Evolutionary conservation across 768 basidiomycete genomes (phyloP).

Genomic region (Sarcodon aspratus): DNA sequence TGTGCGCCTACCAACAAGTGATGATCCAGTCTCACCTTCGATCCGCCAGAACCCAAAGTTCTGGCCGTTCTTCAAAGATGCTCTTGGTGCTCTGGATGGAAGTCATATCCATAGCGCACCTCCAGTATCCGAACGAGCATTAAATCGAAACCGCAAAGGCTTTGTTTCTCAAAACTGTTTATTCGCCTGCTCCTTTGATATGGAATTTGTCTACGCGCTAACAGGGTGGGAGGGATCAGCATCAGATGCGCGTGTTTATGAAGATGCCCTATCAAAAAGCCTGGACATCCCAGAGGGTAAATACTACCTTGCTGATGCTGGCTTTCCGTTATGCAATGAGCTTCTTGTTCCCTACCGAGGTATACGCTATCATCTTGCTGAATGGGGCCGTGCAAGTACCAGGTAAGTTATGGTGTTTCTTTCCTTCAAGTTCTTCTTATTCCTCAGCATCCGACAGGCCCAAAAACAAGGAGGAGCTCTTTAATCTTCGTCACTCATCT

Average conservation of each 20-base stretch:
- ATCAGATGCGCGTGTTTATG: constrained; percentile 13
- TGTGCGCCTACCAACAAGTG: constrained; percentile 7
- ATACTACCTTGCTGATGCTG: constrained; percentile 23
- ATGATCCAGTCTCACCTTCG: constrained; percentile 8
- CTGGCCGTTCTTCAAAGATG: constrained; percentile 21
- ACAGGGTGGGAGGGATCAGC: constrained; percentile 18
- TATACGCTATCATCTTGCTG: constrained; percentile 21
- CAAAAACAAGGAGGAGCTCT: not conserved
- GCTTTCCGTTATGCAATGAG: constrained; percentile 14
- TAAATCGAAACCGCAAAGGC: constrained; percentile 13
- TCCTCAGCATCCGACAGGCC: too few species aligned
- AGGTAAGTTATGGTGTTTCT: constrained; percentile 7
- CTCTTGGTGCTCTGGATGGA: constrained; percentile 23
- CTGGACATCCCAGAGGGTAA: constrained; percentile 13
- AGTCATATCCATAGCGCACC: constrained; percentile 16
- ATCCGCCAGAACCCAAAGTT: constrained; percentile 18
- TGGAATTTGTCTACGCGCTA: constrained; percentile 17
- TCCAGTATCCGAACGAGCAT: constrained; percentile 5
- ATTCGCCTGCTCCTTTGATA: constrained; percentile 11
- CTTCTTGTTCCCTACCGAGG: constrained; percentile 19
- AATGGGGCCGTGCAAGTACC: constrained; percentile 14
- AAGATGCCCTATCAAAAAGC: constrained; percentile 11
- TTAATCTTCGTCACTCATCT: not conserved
- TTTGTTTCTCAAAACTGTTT: constrained; percentile 18
- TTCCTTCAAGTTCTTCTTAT: not conserved